Evolutionary conservation across 768 basidiomycete genomes (phyloP).

Genomic region (Mycena rebaudengoi): DNA sequence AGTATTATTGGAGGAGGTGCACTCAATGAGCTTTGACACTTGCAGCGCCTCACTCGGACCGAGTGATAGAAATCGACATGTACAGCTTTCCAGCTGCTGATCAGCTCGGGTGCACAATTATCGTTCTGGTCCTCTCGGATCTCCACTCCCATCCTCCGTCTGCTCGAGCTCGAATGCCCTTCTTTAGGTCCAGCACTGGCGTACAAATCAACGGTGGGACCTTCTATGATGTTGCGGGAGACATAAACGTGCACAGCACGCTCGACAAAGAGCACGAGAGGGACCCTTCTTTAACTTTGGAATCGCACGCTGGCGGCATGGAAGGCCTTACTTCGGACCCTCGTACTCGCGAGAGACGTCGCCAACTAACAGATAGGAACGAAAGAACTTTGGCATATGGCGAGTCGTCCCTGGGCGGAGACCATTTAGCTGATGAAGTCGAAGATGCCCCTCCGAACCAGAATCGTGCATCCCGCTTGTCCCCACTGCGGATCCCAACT

Average conservation of each 20-base stretch:
- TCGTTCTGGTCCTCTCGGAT: too few species aligned
- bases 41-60: too few species aligned
- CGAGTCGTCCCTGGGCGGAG: too few species aligned
- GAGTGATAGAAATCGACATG: too few species aligned
- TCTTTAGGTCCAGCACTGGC: neutral
- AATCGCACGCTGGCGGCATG: constrained; percentile 1
- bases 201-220: neutral
- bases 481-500: neutral
- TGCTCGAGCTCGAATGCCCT: constrained; percentile 3
- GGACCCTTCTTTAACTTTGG: neutral
- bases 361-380: neutral
- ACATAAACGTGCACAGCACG: neutral
- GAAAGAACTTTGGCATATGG: too few species aligned
- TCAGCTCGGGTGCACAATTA: too few species aligned
- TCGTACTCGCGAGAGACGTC: neutral
- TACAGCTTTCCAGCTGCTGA: too few species aligned
- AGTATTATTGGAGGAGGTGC: too few species aligned
- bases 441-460: neutral
- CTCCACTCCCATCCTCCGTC: neutral
- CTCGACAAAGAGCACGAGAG: neutral
- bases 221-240: neutral
- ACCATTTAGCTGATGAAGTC: neutral
- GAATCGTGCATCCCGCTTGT: neutral
- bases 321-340: neutral
- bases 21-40: too few species aligned